Conservation (phyloP, 306 rosid genomes). For the Purshia tridentata region DNA sequence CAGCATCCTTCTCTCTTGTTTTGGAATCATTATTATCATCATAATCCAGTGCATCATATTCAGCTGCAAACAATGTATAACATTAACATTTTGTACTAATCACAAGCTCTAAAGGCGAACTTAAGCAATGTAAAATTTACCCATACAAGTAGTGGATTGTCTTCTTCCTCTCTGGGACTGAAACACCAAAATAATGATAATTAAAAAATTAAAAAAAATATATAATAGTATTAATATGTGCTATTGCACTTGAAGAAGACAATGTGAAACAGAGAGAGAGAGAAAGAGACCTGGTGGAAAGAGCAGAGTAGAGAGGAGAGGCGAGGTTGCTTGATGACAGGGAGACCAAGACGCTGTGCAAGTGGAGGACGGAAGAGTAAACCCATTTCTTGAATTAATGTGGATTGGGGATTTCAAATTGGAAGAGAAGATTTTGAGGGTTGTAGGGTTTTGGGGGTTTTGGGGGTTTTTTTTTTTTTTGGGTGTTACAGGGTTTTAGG, state of each 20-base stretch:
- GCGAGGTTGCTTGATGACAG: constrained; percentile 8
- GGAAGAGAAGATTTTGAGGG: background rate
- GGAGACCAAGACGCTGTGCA: constrained; percentile 17
- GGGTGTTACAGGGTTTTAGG: background rate
- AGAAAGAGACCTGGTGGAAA: constrained; percentile 22
- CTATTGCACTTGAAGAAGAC: background rate
- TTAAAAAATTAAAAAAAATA: background rate
- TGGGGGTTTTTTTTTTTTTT: background rate
- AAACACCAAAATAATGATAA: constrained; percentile 12
- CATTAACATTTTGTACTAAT: too few species aligned
- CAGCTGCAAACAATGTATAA: constrained; percentile 14
- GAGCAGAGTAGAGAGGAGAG: constrained; percentile 22
- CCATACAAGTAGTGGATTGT: constrained; percentile 31
- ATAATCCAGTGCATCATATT: constrained; percentile 31
- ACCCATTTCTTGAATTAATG: background rate
- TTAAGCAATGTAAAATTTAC: constrained; percentile 14
- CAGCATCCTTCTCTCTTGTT: constrained; percentile 58
- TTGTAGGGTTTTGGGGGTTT: background rate
- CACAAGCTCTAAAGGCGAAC: background rate
- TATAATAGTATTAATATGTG: background rate
- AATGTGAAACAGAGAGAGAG: background rate
- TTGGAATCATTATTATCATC: constrained; percentile 46
- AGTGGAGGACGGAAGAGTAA: constrained; percentile 9
- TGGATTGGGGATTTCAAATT: background rate
- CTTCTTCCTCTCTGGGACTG: constrained; percentile 49